A percentile compares a stretch with the other conserved stretches of the same genome.
These are phyloP conservation scores for Fusarium illudens DNA, from an alignment of 2,329 filamentous ascomycete species.

Conservation along the genomic window DNA sequence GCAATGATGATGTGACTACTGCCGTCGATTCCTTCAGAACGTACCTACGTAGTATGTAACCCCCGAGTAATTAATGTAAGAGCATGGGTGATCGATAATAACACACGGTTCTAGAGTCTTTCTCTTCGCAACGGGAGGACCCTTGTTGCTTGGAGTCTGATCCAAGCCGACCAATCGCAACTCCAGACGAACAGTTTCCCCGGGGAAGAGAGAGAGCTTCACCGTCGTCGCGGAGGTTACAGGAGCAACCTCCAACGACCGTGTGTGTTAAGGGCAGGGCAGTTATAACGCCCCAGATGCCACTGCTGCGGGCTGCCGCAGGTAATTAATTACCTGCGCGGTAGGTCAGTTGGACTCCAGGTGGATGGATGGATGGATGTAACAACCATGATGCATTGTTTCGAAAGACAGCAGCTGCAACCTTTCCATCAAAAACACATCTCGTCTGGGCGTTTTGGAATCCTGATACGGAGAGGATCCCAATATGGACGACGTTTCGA, in stretches of 20 bases:
- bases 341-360: no score
- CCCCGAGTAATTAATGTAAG: background rate
- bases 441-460: background rate
- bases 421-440: constrained; percentile 11
- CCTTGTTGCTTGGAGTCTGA: background rate
- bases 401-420: background rate
- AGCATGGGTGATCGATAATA: background rate
- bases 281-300: constrained; percentile 6
- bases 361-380: no score
- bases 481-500: constrained; percentile 33
- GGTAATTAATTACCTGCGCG: no score
- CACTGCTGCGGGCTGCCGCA: no score
- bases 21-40: background rate
- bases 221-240: background rate
- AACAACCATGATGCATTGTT: no score
- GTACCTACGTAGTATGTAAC: no score
- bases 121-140: background rate
- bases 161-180: background rate
- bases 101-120: background rate
- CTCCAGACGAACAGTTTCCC: background rate
- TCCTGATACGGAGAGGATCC: constrained; percentile 5
- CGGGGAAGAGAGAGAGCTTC: background rate
- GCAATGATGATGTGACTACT: background rate
- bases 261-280: constrained; percentile 11
- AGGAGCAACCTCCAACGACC: background rate